These are phyloP conservation scores for Tripidium arundinaceum DNA, from an alignment of 202 grass and related monocot species.

Conservation along the genomic window DNA sequence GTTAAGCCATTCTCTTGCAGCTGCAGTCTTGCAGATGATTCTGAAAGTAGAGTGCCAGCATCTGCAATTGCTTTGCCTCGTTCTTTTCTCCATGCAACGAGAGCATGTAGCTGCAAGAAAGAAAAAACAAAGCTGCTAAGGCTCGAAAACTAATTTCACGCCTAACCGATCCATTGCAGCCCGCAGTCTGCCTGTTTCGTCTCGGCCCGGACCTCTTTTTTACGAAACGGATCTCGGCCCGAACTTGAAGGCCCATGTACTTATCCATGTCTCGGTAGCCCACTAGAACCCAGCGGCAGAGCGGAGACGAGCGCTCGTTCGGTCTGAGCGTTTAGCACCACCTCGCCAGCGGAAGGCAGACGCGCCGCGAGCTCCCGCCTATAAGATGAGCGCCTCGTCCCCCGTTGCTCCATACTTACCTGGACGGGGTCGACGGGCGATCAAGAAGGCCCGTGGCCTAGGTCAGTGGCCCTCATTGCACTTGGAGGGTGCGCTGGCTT, in stretches of 20 bases:
- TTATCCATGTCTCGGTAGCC: background rate
- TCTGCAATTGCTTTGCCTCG: background rate
- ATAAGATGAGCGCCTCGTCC: no score
- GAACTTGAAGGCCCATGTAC: background rate
- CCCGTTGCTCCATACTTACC: slow-evolving; percentile 75
- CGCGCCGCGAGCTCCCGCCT: accelerated
- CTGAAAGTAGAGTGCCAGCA: background rate
- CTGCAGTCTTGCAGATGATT: no score
- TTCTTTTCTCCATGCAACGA: background rate
- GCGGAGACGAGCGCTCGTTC: background rate
- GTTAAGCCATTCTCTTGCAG: background rate
- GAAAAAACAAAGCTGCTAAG: background rate
- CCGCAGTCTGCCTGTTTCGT: background rate
- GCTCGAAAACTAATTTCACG: background rate
- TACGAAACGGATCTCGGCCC: background rate
- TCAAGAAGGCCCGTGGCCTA: slow-evolving; percentile 42
- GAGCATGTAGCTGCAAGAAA: background rate
- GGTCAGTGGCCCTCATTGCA: slow-evolving; percentile 46
- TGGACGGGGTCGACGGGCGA: slow-evolving; percentile 60
- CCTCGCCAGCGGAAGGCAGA: background rate
- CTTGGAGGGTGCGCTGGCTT: slow-evolving; percentile 30
- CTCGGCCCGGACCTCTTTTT: background rate
- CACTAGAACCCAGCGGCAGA: background rate
- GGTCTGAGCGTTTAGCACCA: slow-evolving; percentile 23
- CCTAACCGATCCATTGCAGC: background rate